A percentile compares a stretch with the other conserved stretches of the same genome.
These are phyloP conservation scores for Aphanocladium album DNA, from an alignment of 2,329 filamentous ascomycete species.

Conservation along the genomic window DNA sequence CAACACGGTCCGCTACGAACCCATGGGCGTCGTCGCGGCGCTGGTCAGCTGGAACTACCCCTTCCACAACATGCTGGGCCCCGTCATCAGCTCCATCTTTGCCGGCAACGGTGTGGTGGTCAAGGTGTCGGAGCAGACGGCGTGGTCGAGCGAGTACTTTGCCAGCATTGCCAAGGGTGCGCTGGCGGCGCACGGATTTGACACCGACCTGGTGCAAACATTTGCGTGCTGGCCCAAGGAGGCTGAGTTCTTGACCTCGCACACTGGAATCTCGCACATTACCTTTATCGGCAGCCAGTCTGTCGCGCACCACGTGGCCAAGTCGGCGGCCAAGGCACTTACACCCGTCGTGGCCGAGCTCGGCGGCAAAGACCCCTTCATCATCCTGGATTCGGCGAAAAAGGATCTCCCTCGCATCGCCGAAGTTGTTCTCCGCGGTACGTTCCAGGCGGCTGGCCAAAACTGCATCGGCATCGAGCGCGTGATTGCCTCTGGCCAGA, in stretches of 20 bases:
- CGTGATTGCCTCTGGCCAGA: slow-evolving; percentile 71
- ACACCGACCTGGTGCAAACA: slow-evolving; percentile 75
- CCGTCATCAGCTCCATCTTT: slow-evolving; percentile 85
- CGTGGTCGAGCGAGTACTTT: slow-evolving; percentile 87
- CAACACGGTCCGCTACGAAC: slow-evolving; percentile 87
- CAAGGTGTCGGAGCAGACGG: slow-evolving; percentile 92
- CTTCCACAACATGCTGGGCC: slow-evolving; percentile 91
- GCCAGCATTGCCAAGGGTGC: slow-evolving; percentile 72
- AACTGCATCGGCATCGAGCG: slow-evolving; percentile 98
- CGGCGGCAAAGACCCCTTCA: slow-evolving; percentile 89
- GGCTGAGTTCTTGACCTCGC: slow-evolving; percentile 76
- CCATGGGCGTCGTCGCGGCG: slow-evolving; percentile 85
- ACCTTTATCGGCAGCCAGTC: slow-evolving; percentile 92
- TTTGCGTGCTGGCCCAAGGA: slow-evolving; percentile 83
- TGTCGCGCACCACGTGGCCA: slow-evolving; percentile 83
- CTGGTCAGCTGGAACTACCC: slow-evolving; percentile 97
- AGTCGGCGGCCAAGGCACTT: slow-evolving; percentile 77
- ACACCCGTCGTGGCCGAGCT: slow-evolving; percentile 87
- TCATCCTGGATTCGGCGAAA: slow-evolving; percentile 74
- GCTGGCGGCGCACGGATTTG: slow-evolving; percentile 75
- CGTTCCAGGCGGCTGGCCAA: slow-evolving; percentile 92
- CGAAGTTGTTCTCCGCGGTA: slow-evolving; percentile 82
- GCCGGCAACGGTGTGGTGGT: slow-evolving; percentile 87
- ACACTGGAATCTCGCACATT: slow-evolving; percentile 77
- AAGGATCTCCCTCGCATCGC: slow-evolving; percentile 65